Evolutionary conservation across 2,329 filamentous ascomycete species (phyloP).

Genomic region (Setomelanomma holmii): DNA sequence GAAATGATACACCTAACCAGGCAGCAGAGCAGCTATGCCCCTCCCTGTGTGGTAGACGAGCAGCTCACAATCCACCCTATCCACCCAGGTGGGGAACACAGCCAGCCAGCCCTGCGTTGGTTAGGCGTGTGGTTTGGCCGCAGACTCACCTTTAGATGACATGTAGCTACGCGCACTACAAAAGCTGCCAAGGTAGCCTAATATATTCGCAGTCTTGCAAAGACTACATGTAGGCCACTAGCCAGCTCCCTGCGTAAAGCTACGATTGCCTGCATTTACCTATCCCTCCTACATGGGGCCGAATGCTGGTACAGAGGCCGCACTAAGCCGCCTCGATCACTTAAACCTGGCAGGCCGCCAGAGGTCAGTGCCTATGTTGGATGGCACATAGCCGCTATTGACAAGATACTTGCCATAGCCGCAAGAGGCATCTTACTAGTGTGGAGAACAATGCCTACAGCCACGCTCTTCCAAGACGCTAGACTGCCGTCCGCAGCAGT

Average conservation of each 20-base stretch:
- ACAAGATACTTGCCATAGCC: background rate
- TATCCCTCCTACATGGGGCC: background rate
- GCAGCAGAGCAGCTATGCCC: slow-evolving; percentile 2
- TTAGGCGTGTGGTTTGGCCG: slow-evolving; percentile 1
- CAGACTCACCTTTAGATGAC: background rate
- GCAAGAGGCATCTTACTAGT: no score
- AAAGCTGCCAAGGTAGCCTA: background rate
- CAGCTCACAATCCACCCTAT: slow-evolving; percentile 1
- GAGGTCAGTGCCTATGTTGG: background rate
- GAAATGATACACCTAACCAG: slow-evolving; percentile 15
- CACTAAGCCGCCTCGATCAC: background rate
- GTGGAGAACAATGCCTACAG: no score
- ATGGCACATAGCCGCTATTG: background rate
- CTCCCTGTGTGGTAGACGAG: slow-evolving; percentile 1
- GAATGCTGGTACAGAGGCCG: background rate
- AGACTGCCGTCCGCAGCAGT: no score
- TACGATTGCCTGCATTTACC: background rate
- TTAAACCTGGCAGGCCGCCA: background rate
- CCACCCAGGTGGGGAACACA: background rate
- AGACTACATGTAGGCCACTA: background rate
- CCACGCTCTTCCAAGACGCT: no score
- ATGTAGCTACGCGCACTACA: background rate
- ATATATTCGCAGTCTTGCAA: background rate
- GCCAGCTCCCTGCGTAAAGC: background rate
- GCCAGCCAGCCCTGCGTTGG: background rate